These are phyloP conservation scores for Hypomontagnella submonticulosa DNA, from an alignment of 495 filamentous ascomycete genomes.

Conservation along the genomic window DNA sequence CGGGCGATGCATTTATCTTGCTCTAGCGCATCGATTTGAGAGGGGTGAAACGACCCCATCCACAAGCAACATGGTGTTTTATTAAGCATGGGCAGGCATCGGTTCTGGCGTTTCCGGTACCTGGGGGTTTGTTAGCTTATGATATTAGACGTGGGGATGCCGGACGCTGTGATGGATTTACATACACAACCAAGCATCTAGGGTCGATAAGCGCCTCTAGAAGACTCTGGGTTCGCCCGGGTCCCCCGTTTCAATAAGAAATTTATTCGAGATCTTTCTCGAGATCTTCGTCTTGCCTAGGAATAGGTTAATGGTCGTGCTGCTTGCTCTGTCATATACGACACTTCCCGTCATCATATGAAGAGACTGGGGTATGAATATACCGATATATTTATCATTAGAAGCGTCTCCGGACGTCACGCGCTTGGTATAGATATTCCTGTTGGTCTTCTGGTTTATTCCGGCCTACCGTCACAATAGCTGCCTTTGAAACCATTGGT, in stretches of 20 bases:
- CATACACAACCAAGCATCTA: not conserved
- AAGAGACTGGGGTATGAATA: no score
- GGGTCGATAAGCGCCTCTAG: not conserved
- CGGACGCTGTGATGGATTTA: constrained; percentile 1
- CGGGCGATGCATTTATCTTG: not conserved
- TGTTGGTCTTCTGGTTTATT: no score
- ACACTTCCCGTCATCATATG: no score
- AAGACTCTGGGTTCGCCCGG: not conserved
- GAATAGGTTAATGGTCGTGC: not conserved
- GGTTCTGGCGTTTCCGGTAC: constrained; percentile 20
- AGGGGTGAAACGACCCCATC: not conserved
- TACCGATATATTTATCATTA: no score
- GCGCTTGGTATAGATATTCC: no score
- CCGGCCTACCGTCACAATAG: no score
- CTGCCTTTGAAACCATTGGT: no score
- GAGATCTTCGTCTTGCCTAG: not conserved
- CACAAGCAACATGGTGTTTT: not conserved
- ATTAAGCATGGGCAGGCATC: constrained; percentile 28
- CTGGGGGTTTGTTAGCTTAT: not conserved
- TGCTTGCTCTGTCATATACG: no score
- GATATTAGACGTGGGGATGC: constrained; percentile 15
- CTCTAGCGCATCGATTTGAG: not conserved
- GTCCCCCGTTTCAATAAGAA: not conserved
- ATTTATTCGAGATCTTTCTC: no score
- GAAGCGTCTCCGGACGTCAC: no score